These are phyloP conservation scores for Castanea crenata DNA, from an alignment of 306 rosid genomes.

Conservation along the genomic window DNA sequence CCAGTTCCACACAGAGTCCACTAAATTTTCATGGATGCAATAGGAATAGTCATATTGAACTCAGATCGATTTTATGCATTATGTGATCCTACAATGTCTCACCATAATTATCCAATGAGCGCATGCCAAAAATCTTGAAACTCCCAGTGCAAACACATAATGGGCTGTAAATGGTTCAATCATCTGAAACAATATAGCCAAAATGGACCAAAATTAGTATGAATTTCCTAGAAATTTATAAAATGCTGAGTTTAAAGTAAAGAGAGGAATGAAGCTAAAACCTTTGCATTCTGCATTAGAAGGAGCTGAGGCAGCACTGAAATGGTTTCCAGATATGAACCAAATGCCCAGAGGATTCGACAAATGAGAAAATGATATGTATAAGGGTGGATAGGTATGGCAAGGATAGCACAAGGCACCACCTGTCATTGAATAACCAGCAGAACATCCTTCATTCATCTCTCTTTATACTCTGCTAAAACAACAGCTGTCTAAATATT, in stretches of 20 bases:
- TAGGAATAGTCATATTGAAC: too few species aligned
- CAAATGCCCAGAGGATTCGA: conserved; percentile 56
- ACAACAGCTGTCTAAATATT: background rate
- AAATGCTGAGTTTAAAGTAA: background rate
- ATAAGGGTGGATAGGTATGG: conserved; percentile 42
- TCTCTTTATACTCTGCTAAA: background rate
- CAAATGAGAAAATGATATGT: background rate
- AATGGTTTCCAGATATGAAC: conserved; percentile 61
- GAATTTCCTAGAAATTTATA: background rate
- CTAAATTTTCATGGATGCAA: too few species aligned
- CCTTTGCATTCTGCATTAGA: conserved; percentile 81
- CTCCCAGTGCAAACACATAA: conserved; percentile 81
- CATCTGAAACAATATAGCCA: conserved; percentile 41
- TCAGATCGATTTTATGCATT: background rate
- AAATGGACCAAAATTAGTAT: background rate
- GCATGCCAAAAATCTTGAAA: conserved; percentile 66
- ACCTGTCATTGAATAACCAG: conserved; percentile 35
- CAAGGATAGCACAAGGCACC: conserved; percentile 49
- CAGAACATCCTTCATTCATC: background rate
- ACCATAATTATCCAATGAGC: conserved; percentile 80
- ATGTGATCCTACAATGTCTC: background rate
- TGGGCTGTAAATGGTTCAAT: conserved; percentile 81
- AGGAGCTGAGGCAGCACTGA: conserved; percentile 78
- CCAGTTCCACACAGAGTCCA: too few species aligned
- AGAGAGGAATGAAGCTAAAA: conserved; percentile 1